phyloP scores from a whole-genome alignment of 2,329 filamentous ascomycete genomes.

The Amphichorda felina region DNA sequence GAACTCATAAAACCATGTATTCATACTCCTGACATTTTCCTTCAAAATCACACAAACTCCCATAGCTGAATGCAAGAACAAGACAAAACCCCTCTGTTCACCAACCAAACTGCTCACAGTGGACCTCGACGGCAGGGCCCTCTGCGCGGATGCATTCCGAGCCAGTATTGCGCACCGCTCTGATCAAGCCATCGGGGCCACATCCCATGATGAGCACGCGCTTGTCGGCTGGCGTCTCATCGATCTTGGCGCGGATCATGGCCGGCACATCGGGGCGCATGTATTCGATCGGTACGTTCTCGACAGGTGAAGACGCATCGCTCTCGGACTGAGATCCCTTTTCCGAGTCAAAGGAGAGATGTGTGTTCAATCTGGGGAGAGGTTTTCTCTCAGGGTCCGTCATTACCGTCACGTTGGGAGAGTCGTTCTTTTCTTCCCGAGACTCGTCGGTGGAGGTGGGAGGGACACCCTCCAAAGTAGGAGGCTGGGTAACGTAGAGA shows the following conservation, averaged over 20 bases:
- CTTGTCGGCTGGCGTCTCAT: constrained; percentile 12
- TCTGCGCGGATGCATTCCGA: constrained; percentile 23
- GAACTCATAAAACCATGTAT: no score
- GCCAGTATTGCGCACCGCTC: constrained; percentile 25
- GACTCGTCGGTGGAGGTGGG: no score
- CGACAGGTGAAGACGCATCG: constrained; percentile 5
- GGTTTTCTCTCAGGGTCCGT: neutral
- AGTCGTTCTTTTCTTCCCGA: no score
- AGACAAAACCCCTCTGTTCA: constrained; percentile 8
- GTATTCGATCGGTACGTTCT: constrained; percentile 13
- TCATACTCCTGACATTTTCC: no score
- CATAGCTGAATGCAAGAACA: neutral
- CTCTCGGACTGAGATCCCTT: constrained; percentile 5
- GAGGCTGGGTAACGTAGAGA: constrained; percentile 20
- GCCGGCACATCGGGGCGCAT: constrained; percentile 23
- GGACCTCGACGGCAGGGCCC: constrained; percentile 32
- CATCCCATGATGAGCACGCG: constrained; percentile 31
- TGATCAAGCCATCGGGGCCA: constrained; percentile 30
- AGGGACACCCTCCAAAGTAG: neutral
- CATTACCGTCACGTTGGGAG: neutral
- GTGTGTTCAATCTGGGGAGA: neutral
- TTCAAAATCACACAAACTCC: neutral
- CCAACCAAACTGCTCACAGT: constrained; percentile 36
- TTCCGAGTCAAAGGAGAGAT: constrained; percentile 1
- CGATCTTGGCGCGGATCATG: constrained; percentile 17